Percentiles rank a stretch among this genome's conserved stretches.
These are phyloP conservation scores for Leccinum fallax DNA, from an alignment of 1,284 basidiomycete species.

Conservation along the genomic window DNA sequence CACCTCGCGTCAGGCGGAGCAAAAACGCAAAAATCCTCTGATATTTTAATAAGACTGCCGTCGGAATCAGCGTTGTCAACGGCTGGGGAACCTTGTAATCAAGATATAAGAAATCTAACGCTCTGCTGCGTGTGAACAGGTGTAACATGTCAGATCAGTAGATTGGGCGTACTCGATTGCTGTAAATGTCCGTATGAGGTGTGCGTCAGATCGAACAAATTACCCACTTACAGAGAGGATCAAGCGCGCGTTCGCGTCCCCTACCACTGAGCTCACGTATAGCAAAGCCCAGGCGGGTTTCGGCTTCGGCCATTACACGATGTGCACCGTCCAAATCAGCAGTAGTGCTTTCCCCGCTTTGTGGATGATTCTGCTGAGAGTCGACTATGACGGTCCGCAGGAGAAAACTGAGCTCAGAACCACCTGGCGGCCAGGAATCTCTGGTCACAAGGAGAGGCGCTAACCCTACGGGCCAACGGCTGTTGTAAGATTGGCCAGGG, in stretches of 20 bases:
- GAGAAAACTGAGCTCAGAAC: slow-evolving; percentile 79
- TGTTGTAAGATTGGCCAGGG: slow-evolving; percentile 10
- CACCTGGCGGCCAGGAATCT: slow-evolving; percentile 82
- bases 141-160: slow-evolving; percentile 52
- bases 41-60: slow-evolving; percentile 77
- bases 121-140: slow-evolving; percentile 50
- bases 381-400: slow-evolving; percentile 81
- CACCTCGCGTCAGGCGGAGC: slow-evolving; percentile 76
- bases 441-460: slow-evolving; percentile 69
- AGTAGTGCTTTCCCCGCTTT: background rate
- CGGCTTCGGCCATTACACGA: slow-evolving; percentile 61
- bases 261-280: slow-evolving; percentile 70
- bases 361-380: slow-evolving; percentile 49
- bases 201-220: background rate
- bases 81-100: slow-evolving; percentile 81
- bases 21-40: slow-evolving; percentile 80
- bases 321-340: slow-evolving; percentile 25
- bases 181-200: slow-evolving; percentile 16
- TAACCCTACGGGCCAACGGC: slow-evolving; percentile 71
- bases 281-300: slow-evolving; percentile 80
- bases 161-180: slow-evolving; percentile 30
- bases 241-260: slow-evolving; percentile 73
- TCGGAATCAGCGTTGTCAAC: slow-evolving; percentile 69
- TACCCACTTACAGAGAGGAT: slow-evolving; percentile 66
- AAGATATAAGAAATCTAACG: slow-evolving; percentile 86